Percentiles rank a stretch among this genome's conserved stretches.
Evolutionary conservation across 2,329 filamentous ascomycete genomes (phyloP).

Genomic region (Hypoxylon sp.): DNA sequence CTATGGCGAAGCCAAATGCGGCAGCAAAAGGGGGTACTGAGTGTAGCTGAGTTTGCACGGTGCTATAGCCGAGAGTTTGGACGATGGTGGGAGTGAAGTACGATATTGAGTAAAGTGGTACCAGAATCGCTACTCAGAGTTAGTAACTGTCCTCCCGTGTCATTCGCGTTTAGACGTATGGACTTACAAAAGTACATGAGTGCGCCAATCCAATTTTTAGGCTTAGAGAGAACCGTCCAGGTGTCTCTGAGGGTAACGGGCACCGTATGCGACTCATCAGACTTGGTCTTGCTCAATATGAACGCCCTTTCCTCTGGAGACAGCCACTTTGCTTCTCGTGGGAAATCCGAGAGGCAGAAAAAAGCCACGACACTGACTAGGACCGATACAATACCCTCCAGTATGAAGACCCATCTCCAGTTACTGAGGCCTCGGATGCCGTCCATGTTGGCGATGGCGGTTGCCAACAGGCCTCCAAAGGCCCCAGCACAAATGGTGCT

Average conservation of each 20-base stretch:
- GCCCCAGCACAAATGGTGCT: conserved; percentile 70
- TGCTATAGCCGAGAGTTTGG: conserved; percentile 55
- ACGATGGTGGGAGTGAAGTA: conserved; percentile 58
- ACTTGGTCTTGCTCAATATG: conserved; percentile 40
- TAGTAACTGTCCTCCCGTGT: background rate
- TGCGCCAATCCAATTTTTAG: conserved; percentile 36
- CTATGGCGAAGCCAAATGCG: conserved; percentile 55
- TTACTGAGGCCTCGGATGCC: conserved; percentile 63
- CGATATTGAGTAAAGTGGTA: conserved; percentile 52
- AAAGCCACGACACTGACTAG: conserved; percentile 54
- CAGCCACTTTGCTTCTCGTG: conserved; percentile 42
- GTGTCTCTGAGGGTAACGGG: conserved; percentile 31
- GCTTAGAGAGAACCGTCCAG: conserved; percentile 20
- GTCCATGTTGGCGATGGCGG: conserved; percentile 63
- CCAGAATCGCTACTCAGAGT: conserved; percentile 13
- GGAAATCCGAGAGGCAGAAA: conserved; percentile 48
- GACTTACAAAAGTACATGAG: conserved; percentile 51
- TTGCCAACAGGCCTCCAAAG: conserved; percentile 72
- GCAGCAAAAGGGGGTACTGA: conserved; percentile 58
- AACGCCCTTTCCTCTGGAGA: conserved; percentile 53
- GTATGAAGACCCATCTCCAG: conserved; percentile 77
- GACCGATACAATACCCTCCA: conserved; percentile 58
- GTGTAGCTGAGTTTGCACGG: conserved; percentile 55
- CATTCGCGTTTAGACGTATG: background rate
- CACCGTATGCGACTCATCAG: conserved; percentile 2